Evolutionary conservation across 1,139 yeast genomes (phyloP), one percentile per base, ranked within the genome.

Genomic region (Arxiozyma bovina): DNA sequence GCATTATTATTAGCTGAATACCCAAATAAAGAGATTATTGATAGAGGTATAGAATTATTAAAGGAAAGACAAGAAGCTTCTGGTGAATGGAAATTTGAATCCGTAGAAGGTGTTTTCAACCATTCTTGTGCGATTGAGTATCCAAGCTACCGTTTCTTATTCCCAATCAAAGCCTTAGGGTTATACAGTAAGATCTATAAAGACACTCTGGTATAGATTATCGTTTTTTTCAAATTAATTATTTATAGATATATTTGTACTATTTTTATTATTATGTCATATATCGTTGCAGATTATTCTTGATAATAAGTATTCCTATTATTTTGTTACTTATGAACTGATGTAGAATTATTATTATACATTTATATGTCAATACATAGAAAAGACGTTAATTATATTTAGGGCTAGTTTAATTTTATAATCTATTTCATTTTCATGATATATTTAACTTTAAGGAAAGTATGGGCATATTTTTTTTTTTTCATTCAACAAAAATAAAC

Each of bases 111-210:
- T 51, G 98, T 93, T 0, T 94, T 94, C 76, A 94, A 94, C 69
- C 97, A 93, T 66, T 83, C 89, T 45, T 82, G 88, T 76, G 97
- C 95, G 1, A 94, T 94, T 65, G 98, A 93, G 69, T 94, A 94
- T 68, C 99, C 99, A 48, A 87, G 89, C 60, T 94, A 94, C 73
- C 82, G 87, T 71, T 93, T 86, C 65, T 75, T 90, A 59, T 94
- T 94, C 71, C 85, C 97, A 1, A 87, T 93, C 65, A 93, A 93
- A 69, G 99, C 99, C 0, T 74, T 93, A 51, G 99, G 99, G 0
- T 75, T 93, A 64, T 91, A 85, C 62, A 68, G 68, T 20, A 72
- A 74, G 54, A 46, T 46, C 20, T 46, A 46, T 34, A 22, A 41
- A 27, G 49, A 46, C 49, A 46, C 21, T 18, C 23, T 18, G 21